Conservation (phyloP, 352 stramenopile genomes). For the Pythium aphanidermatum region DNA sequence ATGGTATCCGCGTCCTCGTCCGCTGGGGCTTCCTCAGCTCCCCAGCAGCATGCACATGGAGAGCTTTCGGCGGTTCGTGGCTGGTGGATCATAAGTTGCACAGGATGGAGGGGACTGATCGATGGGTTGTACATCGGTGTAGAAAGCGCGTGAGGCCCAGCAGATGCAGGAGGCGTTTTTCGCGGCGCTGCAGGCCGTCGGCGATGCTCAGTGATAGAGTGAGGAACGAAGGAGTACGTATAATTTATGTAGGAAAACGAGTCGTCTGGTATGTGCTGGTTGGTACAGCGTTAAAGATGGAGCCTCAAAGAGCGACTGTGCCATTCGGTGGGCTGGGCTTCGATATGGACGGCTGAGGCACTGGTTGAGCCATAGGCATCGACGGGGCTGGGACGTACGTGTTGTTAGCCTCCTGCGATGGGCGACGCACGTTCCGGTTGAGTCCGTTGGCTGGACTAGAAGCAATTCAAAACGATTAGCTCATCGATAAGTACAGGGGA, state of each 20-base stretch:
- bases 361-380: conserved; percentile 6
- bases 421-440: conserved; percentile 30
- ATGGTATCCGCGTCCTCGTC: not conserved
- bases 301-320: conserved; percentile 9
- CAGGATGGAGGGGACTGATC: too few species aligned
- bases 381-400: not conserved
- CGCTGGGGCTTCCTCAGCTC: too few species aligned
- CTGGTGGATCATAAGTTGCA: too few species aligned
- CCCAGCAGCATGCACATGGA: conserved; percentile 21
- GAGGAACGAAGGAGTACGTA: conserved; percentile 8
- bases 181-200: conserved; percentile 38
- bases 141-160: conserved; percentile 43
- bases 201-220: conserved; percentile 21
- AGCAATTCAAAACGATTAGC: not conserved
- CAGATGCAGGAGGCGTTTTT: conserved; percentile 68
- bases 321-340: conserved; percentile 2
- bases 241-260: conserved; percentile 15
- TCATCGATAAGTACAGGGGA: not conserved
- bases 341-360: not conserved
- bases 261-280: too few species aligned
- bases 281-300: not conserved
- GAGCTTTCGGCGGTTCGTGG: conserved; percentile 37
- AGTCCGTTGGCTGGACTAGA: conserved; percentile 55
- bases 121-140: not conserved
- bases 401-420: not conserved